Evolutionary conservation across 257 asterid genomes (phyloP).

Genomic region (Ocimum tenuiflorum): DNA sequence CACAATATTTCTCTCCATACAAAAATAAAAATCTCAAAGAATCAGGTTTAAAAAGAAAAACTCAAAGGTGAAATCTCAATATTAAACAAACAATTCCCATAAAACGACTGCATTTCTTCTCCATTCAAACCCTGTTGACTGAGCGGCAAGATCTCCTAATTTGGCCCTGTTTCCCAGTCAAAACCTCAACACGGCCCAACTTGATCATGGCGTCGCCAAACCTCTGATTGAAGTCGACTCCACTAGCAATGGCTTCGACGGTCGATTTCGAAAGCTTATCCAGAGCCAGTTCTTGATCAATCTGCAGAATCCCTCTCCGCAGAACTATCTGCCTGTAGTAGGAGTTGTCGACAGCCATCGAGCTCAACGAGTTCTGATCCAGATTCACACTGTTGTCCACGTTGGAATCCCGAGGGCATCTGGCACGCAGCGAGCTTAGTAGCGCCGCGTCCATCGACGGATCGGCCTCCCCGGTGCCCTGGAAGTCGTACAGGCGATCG

Average conservation of each 20-base stretch:
- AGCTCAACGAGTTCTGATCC: conserved; percentile 40
- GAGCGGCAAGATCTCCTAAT: conserved; percentile 37
- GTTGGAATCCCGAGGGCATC: conserved; percentile 33
- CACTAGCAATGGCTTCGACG: conserved; percentile 30
- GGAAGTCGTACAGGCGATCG: conserved; percentile 51
- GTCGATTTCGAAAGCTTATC: conserved; percentile 30
- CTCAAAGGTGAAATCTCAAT: too few relatives aligned
- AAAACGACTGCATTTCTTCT: too few relatives aligned
- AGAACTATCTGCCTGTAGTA: conserved; percentile 33
- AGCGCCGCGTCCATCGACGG: conserved; percentile 40
- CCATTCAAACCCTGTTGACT: neutral
- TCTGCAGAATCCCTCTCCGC: conserved; percentile 43
- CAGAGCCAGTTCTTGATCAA: conserved; percentile 54
- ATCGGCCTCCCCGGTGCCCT: conserved; percentile 33
- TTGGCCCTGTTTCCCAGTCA: conserved; percentile 40
- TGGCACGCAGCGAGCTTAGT: conserved; percentile 5
- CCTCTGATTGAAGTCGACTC: conserved; percentile 23
- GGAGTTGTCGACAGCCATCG: conserved; percentile 40
- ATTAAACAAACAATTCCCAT: too few relatives aligned
- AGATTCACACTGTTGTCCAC: conserved; percentile 32
- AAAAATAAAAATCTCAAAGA: too few relatives aligned
- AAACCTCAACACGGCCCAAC: conserved; percentile 44
- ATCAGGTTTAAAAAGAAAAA: too few relatives aligned
- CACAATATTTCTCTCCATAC: too few relatives aligned
- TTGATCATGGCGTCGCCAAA: conserved; percentile 58